phyloP scores from a whole-genome alignment of 768 basidiomycete genomes.

The Agaricus subrufescens region DNA sequence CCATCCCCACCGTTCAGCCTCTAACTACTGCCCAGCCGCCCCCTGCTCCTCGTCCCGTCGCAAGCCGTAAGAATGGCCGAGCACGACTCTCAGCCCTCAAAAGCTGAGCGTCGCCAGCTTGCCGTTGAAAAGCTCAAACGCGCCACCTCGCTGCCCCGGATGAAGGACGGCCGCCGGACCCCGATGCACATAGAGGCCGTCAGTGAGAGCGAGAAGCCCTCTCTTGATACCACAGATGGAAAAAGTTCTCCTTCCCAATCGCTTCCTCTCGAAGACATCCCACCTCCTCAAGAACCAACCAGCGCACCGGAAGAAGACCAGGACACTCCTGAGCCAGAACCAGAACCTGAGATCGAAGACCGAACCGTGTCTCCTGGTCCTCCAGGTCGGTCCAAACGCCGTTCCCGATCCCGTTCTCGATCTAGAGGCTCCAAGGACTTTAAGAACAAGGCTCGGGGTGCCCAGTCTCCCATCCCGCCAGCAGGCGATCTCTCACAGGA shows the following conservation, averaged over 20 bases:
- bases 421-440: constrained; percentile 75
- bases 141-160: constrained; percentile 85
- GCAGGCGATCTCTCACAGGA: constrained; percentile 74
- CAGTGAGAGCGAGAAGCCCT: constrained; percentile 71
- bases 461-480: constrained; percentile 39
- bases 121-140: constrained; percentile 89
- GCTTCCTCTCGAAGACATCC: constrained; percentile 16
- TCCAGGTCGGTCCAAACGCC: constrained; percentile 51
- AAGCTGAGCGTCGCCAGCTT: constrained; percentile 74
- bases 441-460: constrained; percentile 51
- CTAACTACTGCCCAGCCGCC: neutral
- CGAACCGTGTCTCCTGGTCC: constrained; percentile 41
- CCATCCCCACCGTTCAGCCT: neutral
- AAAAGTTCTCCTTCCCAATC: constrained; percentile 24
- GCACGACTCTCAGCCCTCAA: constrained; percentile 43
- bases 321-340: constrained; percentile 13
- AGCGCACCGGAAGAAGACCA: constrained; percentile 14
- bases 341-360: constrained; percentile 27
- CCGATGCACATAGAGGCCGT: constrained; percentile 82
- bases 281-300: constrained; percentile 4
- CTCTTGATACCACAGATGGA: constrained; percentile 29
- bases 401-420: constrained; percentile 73
- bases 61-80: constrained; percentile 31
- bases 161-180: constrained; percentile 86
- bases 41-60: neutral